A percentile compares a stretch with the other conserved stretches of the same genome.
phyloP scores from a whole-genome alignment of 306 rosid genomes.

The Fragaria nilgerrensis region DNA sequence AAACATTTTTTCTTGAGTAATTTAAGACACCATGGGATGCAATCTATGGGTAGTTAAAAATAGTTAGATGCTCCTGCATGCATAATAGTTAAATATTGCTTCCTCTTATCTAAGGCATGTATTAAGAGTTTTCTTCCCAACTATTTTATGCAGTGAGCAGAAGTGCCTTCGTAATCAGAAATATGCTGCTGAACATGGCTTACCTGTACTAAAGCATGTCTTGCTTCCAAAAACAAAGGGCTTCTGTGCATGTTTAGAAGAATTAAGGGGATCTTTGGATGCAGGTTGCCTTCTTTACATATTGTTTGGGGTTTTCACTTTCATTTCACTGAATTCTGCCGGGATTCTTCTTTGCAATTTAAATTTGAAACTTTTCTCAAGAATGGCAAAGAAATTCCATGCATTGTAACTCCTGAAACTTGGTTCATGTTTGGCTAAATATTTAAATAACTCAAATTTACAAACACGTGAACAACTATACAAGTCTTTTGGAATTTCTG shows the following conservation, averaged over 20 bases:
- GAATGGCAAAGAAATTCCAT: background rate
- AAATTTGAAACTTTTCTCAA: background rate
- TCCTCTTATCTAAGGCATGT: background rate
- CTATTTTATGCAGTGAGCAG: constrained; percentile 53
- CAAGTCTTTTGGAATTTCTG: constrained; percentile 5
- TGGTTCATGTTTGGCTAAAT: background rate
- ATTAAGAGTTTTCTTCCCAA: constrained; percentile 10
- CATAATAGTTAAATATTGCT: background rate
- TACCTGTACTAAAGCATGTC: constrained; percentile 61
- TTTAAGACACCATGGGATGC: background rate
- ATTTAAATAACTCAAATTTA: background rate
- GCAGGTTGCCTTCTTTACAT: constrained; percentile 50
- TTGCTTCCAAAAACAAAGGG: constrained; percentile 80
- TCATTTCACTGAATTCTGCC: background rate
- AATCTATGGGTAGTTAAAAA: background rate
- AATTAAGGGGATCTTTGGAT: constrained; percentile 49
- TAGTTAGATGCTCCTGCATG: background rate
- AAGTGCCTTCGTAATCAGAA: constrained; percentile 72
- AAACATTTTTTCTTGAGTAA: background rate
- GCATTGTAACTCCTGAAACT: background rate
- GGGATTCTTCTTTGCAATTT: background rate
- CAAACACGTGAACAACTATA: no score
- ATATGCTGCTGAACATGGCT: constrained; percentile 65
- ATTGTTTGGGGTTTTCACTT: constrained; percentile 1
- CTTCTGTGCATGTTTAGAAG: constrained; percentile 62